These are phyloP conservation scores for Phytophthora sp. DNA, from an alignment of 352 stramenopile species.

Conservation along the genomic window DNA sequence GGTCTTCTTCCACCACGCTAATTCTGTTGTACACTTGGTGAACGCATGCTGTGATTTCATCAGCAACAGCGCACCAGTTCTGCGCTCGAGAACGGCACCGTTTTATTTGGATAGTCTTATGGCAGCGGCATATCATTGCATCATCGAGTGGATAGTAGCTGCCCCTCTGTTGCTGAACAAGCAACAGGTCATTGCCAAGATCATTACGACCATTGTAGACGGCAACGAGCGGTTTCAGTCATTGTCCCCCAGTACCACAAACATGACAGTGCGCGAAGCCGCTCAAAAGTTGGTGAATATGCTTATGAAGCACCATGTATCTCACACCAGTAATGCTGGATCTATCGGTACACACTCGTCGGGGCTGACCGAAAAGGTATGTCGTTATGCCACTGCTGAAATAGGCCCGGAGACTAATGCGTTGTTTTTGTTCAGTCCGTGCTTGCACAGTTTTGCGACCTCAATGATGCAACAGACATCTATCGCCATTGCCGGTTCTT, in stretches of 20 bases:
- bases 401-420: slow-evolving; percentile 1
- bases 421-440: slow-evolving; percentile 43
- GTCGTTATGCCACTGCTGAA: neutral
- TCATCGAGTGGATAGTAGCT: slow-evolving; percentile 87
- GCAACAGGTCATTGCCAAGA: slow-evolving; percentile 75
- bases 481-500: slow-evolving; percentile 79
- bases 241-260: slow-evolving; percentile 54
- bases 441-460: slow-evolving; percentile 60
- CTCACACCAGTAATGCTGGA: slow-evolving; percentile 50
- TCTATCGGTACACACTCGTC: slow-evolving; percentile 51
- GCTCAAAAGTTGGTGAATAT: slow-evolving; percentile 85
- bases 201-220: slow-evolving; percentile 85
- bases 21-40: slow-evolving; percentile 81
- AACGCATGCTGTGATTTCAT: slow-evolving; percentile 90
- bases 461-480: slow-evolving; percentile 47
- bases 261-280: slow-evolving; percentile 66
- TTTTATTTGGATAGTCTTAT: slow-evolving; percentile 88
- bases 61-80: slow-evolving; percentile 71
- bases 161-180: slow-evolving; percentile 77
- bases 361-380: slow-evolving; percentile 69
- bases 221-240: slow-evolving; percentile 75
- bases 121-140: slow-evolving; percentile 78
- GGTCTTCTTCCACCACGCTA: slow-evolving; percentile 77
- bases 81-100: slow-evolving; percentile 73
- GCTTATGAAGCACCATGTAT: slow-evolving; percentile 90